Evolutionary conservation across 1,139 yeast species (phyloP), one percentile per base, ranked within the genome.

Genomic region (Geotrichum europaeum): DNA sequence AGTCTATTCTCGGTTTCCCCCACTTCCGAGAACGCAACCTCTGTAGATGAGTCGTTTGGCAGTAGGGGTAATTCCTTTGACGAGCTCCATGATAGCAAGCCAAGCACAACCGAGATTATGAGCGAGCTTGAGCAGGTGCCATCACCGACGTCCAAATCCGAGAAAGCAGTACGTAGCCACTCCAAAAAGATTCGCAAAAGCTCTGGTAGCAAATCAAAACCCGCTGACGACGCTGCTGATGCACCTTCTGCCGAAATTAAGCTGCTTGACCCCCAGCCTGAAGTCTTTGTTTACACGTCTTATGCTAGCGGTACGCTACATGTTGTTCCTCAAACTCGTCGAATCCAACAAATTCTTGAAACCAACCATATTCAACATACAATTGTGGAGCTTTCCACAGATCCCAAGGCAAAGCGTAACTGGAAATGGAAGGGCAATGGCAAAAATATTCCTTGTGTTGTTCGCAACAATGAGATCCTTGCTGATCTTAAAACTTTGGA

Each of bases 241-340:
- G 22, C 36, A 10, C 36, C 53, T 13, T 24, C 51, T 10, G 18
- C 32, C 1, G 51, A 49, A 13, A 9, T 49, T 20, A 24, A 24
- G 13, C 13, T 53, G 20, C 30, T 20, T 25, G 55, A 55, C 20
- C 28, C 53, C n/a, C 60, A 64, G 5, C 60, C 65, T n/a, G 71
- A 71, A 4, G 84, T 89, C 36, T 89, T 85, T 71, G 73, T 92
- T 40, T 91, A 80, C 76, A 89, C 97, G 0, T 92, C 98, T 0
- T 78, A 91, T 60, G 96, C 97, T 0, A 96, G 96, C 40, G 85
- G 85, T 53, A 96, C 96, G 1, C 87, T 86, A 80, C 92, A 88
- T 71, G 82, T 90, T 70, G 83, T 86, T 68, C 83, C 87, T 20
- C 79, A 94, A 67, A 90, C 96, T 50, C 88, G 87, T 70, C 78